Evolutionary conservation across 495 filamentous ascomycete genomes (phyloP).

Genomic region (Trichoderma virens): DNA sequence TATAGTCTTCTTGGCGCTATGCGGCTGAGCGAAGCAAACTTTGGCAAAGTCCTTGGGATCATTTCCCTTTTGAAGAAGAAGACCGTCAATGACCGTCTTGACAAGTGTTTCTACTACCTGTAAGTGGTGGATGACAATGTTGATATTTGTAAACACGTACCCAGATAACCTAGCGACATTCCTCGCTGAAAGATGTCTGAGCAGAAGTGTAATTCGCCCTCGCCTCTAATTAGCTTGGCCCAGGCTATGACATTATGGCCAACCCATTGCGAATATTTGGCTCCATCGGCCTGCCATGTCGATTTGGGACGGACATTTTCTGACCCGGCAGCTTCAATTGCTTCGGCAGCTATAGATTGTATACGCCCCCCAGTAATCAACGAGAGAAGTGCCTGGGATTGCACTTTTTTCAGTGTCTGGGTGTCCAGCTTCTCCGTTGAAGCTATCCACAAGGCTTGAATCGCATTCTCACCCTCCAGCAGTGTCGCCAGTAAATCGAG

Average conservation of each 20-base stretch:
- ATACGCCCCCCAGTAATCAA: conserved; percentile 65
- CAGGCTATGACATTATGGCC: conserved; percentile 55
- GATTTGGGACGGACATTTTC: conserved; percentile 17
- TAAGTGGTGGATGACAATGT: conserved; percentile 11
- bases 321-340: conserved; percentile 43
- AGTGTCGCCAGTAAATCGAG: conserved; percentile 43
- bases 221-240: conserved; percentile 29
- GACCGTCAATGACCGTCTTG: conserved; percentile 36
- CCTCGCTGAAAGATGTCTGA: conserved; percentile 56
- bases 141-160: conserved; percentile 32
- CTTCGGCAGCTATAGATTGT: conserved; percentile 66
- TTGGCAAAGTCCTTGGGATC: conserved; percentile 25
- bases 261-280: conserved; percentile 64
- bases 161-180: conserved; percentile 65
- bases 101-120: conserved; percentile 45
- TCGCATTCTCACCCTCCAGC: conserved; percentile 46
- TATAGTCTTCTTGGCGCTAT: conserved; percentile 45
- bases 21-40: conserved; percentile 43
- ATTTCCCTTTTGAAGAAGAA: conserved; percentile 36
- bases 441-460: conserved; percentile 44
- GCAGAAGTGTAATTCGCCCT: conserved; percentile 43
- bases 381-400: conserved; percentile 34
- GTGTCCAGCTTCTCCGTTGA: conserved; percentile 13
- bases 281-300: conserved; percentile 61
- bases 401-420: conserved; percentile 14